Evolutionary conservation across 192 early-diverging fungal species (phyloP).

Genomic region (Umbelopsis vinacea): DNA sequence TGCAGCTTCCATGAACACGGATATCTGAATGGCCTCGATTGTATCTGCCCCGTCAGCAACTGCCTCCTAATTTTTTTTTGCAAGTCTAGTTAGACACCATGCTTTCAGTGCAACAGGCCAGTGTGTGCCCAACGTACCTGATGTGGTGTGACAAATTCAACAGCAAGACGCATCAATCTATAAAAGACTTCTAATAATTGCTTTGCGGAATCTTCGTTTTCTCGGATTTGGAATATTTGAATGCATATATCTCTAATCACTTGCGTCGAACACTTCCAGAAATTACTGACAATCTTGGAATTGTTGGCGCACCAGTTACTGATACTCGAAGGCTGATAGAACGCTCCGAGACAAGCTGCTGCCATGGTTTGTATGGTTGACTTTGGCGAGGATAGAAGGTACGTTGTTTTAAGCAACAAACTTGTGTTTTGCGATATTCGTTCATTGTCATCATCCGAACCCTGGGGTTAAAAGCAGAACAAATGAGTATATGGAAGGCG

Average conservation of each 20-base stretch:
- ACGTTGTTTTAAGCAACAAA: slow-evolving; percentile 70
- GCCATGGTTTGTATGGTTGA: slow-evolving; percentile 39
- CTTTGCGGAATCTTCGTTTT: slow-evolving; percentile 61
- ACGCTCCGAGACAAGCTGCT: slow-evolving; percentile 65
- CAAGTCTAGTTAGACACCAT: not conserved
- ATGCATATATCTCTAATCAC: slow-evolving; percentile 51
- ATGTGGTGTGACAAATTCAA: slow-evolving; percentile 49
- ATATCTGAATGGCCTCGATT: slow-evolving; percentile 65
- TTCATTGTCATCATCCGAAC: slow-evolving; percentile 21
- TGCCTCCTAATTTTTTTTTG: slow-evolving; percentile 29
- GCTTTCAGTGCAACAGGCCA: not conserved
- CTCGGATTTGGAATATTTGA: slow-evolving; percentile 73
- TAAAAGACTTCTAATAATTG: slow-evolving; percentile 64
- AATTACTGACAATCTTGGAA: slow-evolving; percentile 59
- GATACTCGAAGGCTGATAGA: slow-evolving; percentile 69
- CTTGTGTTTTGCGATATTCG: slow-evolving; percentile 69
- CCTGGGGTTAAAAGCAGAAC: not conserved
- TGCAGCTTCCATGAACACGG: slow-evolving; percentile 71
- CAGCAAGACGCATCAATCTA: slow-evolving; percentile 61
- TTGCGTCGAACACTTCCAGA: slow-evolving; percentile 71
- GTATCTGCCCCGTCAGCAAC: slow-evolving; percentile 53
- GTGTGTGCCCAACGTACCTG: slow-evolving; percentile 38
- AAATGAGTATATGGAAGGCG: not conserved
- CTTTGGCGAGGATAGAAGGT: slow-evolving; percentile 34
- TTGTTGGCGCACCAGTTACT: slow-evolving; percentile 79